Evolutionary conservation across 2,329 filamentous ascomycete genomes (phyloP).

Genomic region (Aspergillus sp.): DNA sequence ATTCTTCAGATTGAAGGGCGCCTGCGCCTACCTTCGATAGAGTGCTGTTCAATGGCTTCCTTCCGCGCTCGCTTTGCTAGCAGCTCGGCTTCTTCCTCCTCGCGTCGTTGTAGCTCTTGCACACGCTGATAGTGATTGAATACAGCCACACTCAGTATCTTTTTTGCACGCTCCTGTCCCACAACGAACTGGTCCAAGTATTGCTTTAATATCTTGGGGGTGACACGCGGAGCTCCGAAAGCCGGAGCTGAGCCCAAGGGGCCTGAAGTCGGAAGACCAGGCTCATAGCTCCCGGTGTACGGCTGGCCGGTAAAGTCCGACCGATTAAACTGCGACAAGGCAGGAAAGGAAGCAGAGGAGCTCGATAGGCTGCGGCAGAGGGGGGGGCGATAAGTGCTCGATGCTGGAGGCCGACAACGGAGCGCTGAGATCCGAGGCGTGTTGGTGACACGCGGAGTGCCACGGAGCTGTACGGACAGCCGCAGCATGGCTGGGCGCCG

Average conservation of each 20-base stretch:
- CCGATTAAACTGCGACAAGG: conserved; percentile 45
- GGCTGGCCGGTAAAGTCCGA: conserved; percentile 56
- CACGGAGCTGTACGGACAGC: conserved; percentile 19
- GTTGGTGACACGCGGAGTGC: conserved; percentile 11
- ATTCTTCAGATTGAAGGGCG: background rate
- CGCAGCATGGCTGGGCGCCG: conserved; percentile 22
- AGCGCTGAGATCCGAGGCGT: conserved; percentile 11
- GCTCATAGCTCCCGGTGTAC: conserved; percentile 55
- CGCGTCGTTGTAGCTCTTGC: conserved; percentile 61
- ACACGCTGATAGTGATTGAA: conserved; percentile 95
- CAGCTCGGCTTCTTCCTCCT: conserved; percentile 69
- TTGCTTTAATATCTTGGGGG: conserved; percentile 64
- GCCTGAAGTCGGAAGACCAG: conserved; percentile 51
- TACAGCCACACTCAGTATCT: conserved; percentile 82
- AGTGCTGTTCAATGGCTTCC: conserved; percentile 60
- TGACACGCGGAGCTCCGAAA: conserved; percentile 50
- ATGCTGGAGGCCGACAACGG: conserved; percentile 14
- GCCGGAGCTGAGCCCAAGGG: conserved; percentile 52
- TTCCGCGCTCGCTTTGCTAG: conserved; percentile 61
- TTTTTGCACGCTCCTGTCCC: conserved; percentile 85
- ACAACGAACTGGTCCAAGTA: conserved; percentile 94
- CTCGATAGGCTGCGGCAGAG: conserved; percentile 15
- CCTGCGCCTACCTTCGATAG: conserved; percentile 63
- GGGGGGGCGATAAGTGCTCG: conserved; percentile 4
- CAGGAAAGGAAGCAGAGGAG: conserved; percentile 27